Percentiles rank a stretch among this genome's conserved stretches.
Conservation (phyloP, 2,329 filamentous ascomycete species). For the Colletotrichum salicis region DNA sequence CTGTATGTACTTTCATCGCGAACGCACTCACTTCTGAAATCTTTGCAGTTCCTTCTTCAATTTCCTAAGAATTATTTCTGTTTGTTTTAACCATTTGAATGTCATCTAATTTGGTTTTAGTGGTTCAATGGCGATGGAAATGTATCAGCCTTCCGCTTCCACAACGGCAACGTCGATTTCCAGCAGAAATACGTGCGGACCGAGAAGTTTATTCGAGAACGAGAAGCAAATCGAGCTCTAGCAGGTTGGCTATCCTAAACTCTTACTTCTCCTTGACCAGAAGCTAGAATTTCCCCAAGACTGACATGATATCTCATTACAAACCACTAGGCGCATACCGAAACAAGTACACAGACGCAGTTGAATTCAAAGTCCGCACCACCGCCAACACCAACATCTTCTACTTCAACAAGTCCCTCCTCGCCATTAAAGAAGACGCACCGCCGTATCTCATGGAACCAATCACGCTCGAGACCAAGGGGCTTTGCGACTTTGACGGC, state of each 20-base stretch:
- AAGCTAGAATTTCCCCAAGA: too few relatives aligned
- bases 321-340: conserved; percentile 47
- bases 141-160: conserved; percentile 49
- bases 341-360: conserved; percentile 50
- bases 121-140: conserved; percentile 54
- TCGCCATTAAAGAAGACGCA: conserved; percentile 60
- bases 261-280: neutral
- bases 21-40: too few relatives aligned
- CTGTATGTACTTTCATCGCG: too few relatives aligned
- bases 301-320: conserved; percentile 42
- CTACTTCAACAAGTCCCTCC: conserved; percentile 58
- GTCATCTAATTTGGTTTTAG: conserved; percentile 28
- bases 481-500: conserved; percentile 53
- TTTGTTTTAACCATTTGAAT: neutral
- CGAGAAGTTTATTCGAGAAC: conserved; percentile 51
- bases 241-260: neutral
- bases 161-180: conserved; percentile 46
- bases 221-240: conserved; percentile 45
- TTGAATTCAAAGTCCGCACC: conserved; percentile 44
- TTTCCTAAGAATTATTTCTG: neutral
- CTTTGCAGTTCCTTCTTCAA: too few relatives aligned
- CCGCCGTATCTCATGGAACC: conserved; percentile 55
- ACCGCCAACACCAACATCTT: conserved; percentile 64
- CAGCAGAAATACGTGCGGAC: conserved; percentile 51
- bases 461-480: conserved; percentile 52